phyloP scores from a whole-genome alignment of 371 early-diverging fungal genomes.

The Mortierella sp. region DNA sequence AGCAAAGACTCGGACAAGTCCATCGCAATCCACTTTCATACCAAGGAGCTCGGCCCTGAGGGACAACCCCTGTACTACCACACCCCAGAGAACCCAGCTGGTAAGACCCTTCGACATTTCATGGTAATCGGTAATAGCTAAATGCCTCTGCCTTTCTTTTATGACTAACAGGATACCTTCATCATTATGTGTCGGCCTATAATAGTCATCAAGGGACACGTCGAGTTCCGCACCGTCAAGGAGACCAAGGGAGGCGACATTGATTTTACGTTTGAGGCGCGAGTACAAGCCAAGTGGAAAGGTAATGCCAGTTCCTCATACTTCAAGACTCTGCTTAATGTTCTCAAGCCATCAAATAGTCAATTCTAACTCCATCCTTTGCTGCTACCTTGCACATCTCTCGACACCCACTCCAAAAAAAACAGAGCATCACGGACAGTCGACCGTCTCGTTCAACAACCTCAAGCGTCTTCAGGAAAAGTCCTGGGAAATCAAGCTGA shows the following conservation, averaged over 20 bases:
- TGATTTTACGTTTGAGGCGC: slow-evolving; percentile 32
- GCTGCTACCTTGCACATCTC: not conserved
- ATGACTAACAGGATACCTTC: not conserved
- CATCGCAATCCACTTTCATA: slow-evolving; percentile 42
- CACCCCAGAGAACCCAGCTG: slow-evolving; percentile 44
- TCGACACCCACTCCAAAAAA: not conserved
- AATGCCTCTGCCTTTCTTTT: not conserved
- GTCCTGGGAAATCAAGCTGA: slow-evolving; percentile 39
- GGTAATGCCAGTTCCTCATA: slow-evolving; percentile 2
- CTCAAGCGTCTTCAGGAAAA: slow-evolving; percentile 27
- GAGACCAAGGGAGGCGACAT: slow-evolving; percentile 41
- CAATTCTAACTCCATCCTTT: not conserved
- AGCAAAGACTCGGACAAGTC: slow-evolving; percentile 41
- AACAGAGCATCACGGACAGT: slow-evolving; percentile 30
- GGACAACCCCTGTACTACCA: slow-evolving; percentile 40
- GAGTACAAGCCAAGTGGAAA: slow-evolving; percentile 43
- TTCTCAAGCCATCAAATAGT: too few relatives aligned
- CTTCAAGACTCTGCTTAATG: not conserved
- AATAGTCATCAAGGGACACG: slow-evolving; percentile 37
- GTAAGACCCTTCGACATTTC: slow-evolving; percentile 9
- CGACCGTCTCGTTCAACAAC: slow-evolving; percentile 12
- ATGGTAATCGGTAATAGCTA: too few relatives aligned
- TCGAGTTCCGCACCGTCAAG: slow-evolving; percentile 44
- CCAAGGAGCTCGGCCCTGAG: slow-evolving; percentile 40
- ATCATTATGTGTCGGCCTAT: not conserved